phyloP scores from a whole-genome alignment of 139 green algal species.

The Yamagishiella unicocca region DNA sequence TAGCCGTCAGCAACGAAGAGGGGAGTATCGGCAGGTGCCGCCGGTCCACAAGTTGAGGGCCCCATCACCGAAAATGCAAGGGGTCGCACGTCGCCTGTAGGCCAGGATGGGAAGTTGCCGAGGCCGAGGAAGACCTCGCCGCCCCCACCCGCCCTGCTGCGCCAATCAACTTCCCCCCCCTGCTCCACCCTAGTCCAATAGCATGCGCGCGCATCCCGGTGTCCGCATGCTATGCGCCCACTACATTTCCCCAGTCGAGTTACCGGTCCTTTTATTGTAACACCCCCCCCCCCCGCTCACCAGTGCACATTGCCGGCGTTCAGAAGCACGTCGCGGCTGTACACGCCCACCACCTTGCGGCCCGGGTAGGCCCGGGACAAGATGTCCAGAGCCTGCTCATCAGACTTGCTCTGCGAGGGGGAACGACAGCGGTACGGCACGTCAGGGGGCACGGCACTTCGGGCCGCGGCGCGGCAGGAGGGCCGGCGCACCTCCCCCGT shows the following conservation, averaged over 20 bases:
- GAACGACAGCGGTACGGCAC: background rate
- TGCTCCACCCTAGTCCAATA: too few relatives aligned
- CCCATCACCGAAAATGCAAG: background rate
- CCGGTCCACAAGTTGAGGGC: background rate
- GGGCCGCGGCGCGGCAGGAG: too few relatives aligned
- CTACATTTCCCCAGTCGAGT: too few relatives aligned
- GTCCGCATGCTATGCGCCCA: too few relatives aligned
- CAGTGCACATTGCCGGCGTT: constrained; percentile 86
- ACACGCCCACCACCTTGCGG: constrained; percentile 74
- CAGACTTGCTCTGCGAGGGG: constrained; percentile 54
- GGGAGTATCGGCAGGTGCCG: background rate
- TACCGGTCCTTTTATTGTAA: too few relatives aligned
- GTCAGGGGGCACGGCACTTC: background rate
- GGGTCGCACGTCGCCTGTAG: background rate
- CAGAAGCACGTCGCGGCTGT: constrained; percentile 73
- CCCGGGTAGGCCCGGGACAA: constrained; percentile 70
- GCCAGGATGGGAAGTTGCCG: background rate
- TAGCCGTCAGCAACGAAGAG: background rate
- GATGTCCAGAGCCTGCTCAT: constrained; percentile 67
- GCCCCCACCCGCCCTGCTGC: background rate
- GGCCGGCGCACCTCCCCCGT: too few relatives aligned
- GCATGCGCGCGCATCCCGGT: too few relatives aligned
- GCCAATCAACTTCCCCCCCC: background rate
- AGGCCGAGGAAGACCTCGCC: background rate
- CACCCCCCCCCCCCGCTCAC: too few relatives aligned